Evolutionary conservation across 768 basidiomycete species (phyloP).

Genomic region (Termitomyces sp.): DNA sequence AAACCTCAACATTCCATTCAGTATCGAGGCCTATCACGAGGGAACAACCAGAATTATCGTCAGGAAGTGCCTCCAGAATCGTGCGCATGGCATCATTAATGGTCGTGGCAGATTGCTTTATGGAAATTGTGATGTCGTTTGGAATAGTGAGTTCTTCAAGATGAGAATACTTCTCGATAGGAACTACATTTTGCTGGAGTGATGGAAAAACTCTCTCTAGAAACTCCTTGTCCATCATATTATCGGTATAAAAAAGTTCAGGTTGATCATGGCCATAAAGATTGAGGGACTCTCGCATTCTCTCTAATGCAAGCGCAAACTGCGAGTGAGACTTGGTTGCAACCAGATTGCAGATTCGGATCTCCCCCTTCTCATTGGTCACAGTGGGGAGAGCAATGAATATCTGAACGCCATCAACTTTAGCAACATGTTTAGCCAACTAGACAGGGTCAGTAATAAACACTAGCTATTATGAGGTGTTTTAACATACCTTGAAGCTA

Average conservation of each 20-base stretch:
- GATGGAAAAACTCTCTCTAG: constrained; percentile 10
- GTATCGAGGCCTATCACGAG: constrained; percentile 17
- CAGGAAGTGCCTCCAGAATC: constrained; percentile 16
- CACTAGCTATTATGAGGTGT: no score
- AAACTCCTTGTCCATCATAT: constrained; percentile 20
- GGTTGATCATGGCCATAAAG: constrained; percentile 22
- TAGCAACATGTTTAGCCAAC: no score
- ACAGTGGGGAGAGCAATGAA: background rate
- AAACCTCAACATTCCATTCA: constrained; percentile 21
- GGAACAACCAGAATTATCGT: background rate
- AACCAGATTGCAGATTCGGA: constrained; percentile 17
- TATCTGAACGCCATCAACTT: no score
- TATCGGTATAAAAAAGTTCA: constrained; percentile 23
- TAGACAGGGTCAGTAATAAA: no score
- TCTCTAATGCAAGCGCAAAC: constrained; percentile 18
- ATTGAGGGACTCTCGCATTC: constrained; percentile 20
- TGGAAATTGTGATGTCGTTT: constrained; percentile 3
- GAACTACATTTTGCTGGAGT: constrained; percentile 11
- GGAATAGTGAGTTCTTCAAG: constrained; percentile 16
- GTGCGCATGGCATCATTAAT: constrained; percentile 17
- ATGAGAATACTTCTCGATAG: constrained; percentile 15
- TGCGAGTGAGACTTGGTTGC: constrained; percentile 28
- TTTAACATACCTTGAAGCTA: constrained; percentile 12
- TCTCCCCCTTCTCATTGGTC: constrained; percentile 22
- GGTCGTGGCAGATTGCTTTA: constrained; percentile 2